These are phyloP conservation scores for Pythium utonaiense DNA, from an alignment of 352 stramenopile genomes.

Conservation along the genomic window DNA sequence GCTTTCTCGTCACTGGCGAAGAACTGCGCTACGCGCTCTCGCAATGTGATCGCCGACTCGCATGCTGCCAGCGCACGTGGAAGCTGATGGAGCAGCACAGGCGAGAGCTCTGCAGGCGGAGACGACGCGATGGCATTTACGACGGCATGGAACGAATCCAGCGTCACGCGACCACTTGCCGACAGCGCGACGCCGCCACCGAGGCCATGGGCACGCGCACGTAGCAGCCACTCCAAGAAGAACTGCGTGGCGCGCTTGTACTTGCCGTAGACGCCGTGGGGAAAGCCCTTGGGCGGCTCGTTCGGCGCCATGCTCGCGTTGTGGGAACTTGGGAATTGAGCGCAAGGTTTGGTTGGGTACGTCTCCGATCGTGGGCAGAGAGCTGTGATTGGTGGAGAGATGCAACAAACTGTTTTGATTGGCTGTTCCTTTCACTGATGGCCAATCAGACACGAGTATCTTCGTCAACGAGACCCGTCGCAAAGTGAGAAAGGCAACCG, in stretches of 20 bases:
- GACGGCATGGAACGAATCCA: conserved; percentile 7
- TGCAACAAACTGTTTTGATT: too few species aligned
- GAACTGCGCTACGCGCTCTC: conserved; percentile 4
- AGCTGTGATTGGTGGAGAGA: neutral
- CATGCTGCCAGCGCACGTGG: conserved; percentile 3
- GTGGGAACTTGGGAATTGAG: neutral
- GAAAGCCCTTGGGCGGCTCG: neutral
- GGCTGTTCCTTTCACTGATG: too few species aligned
- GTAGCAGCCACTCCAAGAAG: conserved; percentile 14
- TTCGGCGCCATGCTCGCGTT: neutral
- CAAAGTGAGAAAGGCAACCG: too few species aligned
- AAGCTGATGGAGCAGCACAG: conserved; percentile 5
- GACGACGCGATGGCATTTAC: neutral
- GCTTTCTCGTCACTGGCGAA: neutral
- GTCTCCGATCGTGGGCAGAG: neutral
- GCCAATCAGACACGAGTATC: too few species aligned
- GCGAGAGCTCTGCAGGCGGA: neutral
- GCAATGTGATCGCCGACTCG: conserved; percentile 9
- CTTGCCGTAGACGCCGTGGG: conserved; percentile 6
- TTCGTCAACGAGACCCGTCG: too few species aligned
- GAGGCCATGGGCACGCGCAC: neutral
- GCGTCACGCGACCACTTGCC: neutral
- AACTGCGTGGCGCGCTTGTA: conserved; percentile 18
- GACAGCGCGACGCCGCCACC: neutral
- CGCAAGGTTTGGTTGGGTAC: neutral